phyloP scores from a whole-genome alignment of 805 yeast genomes.

The Saturnispora halmiae region DNA sequence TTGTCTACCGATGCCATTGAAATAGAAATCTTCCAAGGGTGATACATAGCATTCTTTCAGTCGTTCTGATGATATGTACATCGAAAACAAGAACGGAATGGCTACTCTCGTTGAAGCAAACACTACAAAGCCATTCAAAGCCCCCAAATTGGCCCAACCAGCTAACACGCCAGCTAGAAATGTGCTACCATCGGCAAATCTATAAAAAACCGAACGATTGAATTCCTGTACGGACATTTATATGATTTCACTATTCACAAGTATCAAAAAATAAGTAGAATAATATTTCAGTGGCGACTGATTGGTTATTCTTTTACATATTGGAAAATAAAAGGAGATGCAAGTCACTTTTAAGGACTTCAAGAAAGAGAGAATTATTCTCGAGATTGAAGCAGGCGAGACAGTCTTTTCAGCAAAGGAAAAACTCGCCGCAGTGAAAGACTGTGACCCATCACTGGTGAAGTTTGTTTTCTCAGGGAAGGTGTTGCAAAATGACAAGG shows the following conservation, averaged over 20 bases:
- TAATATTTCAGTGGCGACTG: conserved; percentile 13
- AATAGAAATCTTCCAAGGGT: conserved; percentile 34
- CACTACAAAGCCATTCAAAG: neutral
- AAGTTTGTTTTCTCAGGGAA: conserved; percentile 88
- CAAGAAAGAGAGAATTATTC: conserved; percentile 77
- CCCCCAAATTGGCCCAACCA: neutral
- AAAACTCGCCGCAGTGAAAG: conserved; percentile 57
- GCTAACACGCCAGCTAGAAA: neutral
- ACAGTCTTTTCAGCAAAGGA: conserved; percentile 65
- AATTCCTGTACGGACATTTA: conserved; percentile 6
- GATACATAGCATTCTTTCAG: conserved; percentile 28
- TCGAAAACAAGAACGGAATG: neutral
- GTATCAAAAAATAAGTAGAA: neutral
- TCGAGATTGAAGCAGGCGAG: conserved; percentile 64
- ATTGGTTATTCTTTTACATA: neutral
- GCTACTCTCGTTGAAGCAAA: neutral
- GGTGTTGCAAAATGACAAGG: conserved; percentile 76
- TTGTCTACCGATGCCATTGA: conserved; percentile 39
- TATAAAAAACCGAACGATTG: neutral
- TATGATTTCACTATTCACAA: no score
- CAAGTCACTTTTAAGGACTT: conserved; percentile 81
- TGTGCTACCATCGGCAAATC: neutral
- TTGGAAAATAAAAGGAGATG: conserved; percentile 34
- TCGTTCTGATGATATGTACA: neutral
- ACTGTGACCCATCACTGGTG: conserved; percentile 62